These are phyloP conservation scores for Thymus quinquecostatus DNA, from an alignment of 257 asterid species.

Conservation along the genomic window DNA sequence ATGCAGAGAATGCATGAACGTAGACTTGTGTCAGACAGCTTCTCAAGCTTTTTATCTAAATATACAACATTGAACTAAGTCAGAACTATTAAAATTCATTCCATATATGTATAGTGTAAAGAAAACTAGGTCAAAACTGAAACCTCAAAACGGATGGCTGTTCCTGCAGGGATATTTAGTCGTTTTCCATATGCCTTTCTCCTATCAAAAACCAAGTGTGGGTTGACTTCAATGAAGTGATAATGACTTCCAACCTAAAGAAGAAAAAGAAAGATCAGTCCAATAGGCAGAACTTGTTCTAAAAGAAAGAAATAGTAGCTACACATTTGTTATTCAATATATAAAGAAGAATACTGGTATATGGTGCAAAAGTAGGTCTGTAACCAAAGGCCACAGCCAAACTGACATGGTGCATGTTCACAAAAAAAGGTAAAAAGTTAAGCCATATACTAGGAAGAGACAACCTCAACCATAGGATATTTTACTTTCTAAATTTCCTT, in stretches of 20 bases:
- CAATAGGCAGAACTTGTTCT: constrained; percentile 17
- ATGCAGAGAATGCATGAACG: constrained; percentile 24
- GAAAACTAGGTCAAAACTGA: constrained; percentile 34
- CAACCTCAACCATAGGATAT: background rate
- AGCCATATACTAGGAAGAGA: constrained; percentile 13
- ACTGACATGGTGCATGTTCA: constrained; percentile 21
- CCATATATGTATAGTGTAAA: constrained; percentile 20
- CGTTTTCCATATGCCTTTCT: constrained; percentile 78
- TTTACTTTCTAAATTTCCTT: background rate
- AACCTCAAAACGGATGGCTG: constrained; percentile 96
- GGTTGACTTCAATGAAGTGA: constrained; percentile 93
- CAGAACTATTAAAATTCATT: constrained; percentile 10
- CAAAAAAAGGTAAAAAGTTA: background rate
- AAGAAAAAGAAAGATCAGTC: constrained; percentile 26
- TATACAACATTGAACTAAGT: background rate
- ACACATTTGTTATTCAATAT: background rate
- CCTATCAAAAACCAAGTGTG: constrained; percentile 78
- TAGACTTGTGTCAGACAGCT: constrained; percentile 6
- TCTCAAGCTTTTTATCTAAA: constrained; percentile 20
- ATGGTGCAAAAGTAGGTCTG: constrained; percentile 20
- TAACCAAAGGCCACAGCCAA: constrained; percentile 29
- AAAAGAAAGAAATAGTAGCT: constrained; percentile 18
- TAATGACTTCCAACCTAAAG: constrained; percentile 97
- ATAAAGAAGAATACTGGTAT: constrained; percentile 9
- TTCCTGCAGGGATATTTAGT: constrained; percentile 93